Conservation (phyloP, 805 yeast species). For the Candida incommunis region DNA sequence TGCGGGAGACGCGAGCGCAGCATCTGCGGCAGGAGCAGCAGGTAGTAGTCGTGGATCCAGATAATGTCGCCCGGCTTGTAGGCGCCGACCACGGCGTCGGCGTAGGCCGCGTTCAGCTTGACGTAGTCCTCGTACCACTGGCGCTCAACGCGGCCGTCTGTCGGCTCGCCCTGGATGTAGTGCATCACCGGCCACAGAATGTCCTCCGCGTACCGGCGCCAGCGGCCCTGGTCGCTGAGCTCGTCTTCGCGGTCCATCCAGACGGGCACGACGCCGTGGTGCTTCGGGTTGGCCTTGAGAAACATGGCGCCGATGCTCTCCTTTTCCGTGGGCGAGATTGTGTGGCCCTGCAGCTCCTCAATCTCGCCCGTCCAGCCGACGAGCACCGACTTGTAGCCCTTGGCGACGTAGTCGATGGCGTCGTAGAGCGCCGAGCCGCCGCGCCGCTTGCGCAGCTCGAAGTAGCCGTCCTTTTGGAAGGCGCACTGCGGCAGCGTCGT, state of each 20-base stretch:
- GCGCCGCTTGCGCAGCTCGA: constrained; percentile 36
- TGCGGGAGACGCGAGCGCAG: constrained; percentile 57
- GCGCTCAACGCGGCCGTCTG: constrained; percentile 54
- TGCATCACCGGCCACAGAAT: constrained; percentile 92
- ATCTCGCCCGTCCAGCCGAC: constrained; percentile 94
- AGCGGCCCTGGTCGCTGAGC: constrained; percentile 38
- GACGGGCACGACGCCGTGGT: constrained; percentile 36
- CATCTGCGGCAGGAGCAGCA: constrained; percentile 69
- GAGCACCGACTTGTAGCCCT: constrained; percentile 69
- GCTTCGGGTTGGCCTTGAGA: constrained; percentile 30
- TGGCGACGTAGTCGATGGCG: constrained; percentile 44
- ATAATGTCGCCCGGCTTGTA: constrained; percentile 83
- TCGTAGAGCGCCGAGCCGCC: constrained; percentile 82
- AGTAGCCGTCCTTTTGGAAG: constrained; percentile 27
- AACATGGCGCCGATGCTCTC: constrained; percentile 48
- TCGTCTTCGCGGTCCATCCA: constrained; percentile 66
- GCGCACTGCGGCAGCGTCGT: constrained; percentile 56
- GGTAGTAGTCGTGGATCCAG: constrained; percentile 86
- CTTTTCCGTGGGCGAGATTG: constrained; percentile 43
- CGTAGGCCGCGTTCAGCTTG: constrained; percentile 79
- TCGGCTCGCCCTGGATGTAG: constrained; percentile 60
- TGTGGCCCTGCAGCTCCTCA: constrained; percentile 4
- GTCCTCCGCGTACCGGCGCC: constrained; percentile 85
- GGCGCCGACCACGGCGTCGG: constrained; percentile 55
- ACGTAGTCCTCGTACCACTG: constrained; percentile 86